Conservation (phyloP, 305 asterid genomes). For the Fraxinus paxiana region DNA sequence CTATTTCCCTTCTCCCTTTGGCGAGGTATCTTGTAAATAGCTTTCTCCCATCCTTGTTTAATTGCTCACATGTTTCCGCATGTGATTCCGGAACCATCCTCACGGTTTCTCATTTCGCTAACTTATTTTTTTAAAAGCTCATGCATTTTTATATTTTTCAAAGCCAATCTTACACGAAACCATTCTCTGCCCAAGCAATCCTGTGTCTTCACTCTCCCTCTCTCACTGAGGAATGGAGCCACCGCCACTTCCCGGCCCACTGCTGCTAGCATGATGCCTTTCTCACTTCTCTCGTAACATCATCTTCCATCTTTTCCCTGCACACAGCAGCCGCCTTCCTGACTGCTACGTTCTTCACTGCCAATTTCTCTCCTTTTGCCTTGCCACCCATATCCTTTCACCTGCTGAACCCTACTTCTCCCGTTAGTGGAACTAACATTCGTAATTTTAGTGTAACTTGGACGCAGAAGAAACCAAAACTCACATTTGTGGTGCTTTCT, state of each 20-base stretch:
- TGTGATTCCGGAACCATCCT: neutral
- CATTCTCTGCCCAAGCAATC: neutral
- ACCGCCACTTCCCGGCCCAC: neutral
- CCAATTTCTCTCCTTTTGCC: neutral
- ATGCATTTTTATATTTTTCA: neutral
- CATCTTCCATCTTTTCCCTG: neutral
- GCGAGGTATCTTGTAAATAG: neutral
- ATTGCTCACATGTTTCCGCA: neutral
- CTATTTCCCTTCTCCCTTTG: neutral
- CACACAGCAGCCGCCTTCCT: neutral
- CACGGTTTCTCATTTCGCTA: neutral
- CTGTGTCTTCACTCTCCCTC: neutral
- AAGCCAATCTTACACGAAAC: neutral
- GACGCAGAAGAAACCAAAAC: neutral
- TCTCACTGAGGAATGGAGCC: neutral
- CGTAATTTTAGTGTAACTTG: neutral
- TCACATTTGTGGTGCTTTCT: neutral
- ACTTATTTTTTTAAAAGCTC: neutral
- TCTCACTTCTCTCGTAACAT: conserved; percentile 1
- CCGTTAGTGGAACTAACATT: neutral
- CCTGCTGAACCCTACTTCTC: neutral
- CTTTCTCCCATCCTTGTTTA: neutral
- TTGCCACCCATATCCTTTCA: neutral
- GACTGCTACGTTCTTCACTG: neutral
- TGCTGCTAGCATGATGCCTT: neutral